Evolutionary conservation across 2,329 filamentous ascomycete genomes (phyloP), one percentile per base, ranked within the genome.

Genomic region (Metarhizium rileyi): DNA sequence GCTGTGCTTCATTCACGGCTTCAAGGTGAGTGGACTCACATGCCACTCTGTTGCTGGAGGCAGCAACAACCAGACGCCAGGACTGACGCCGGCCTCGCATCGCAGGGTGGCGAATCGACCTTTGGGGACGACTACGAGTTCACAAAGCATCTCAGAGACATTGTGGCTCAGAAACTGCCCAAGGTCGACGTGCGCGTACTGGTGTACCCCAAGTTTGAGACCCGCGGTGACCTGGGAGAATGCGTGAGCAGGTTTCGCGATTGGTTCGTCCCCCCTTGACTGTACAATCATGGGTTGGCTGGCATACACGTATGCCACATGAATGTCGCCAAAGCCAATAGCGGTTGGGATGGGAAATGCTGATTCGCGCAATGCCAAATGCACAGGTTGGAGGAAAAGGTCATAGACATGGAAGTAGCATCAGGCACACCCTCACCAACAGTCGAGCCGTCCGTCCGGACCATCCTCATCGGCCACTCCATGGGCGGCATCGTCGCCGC

Each of bases 401-500:
- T 97, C 59, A 96, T 97, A 59, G 93, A 97, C 66, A 74, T 96
- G 60, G 91, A 98, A 69, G 90, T 96, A 50, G 82, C 78, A 26
- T 86, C 87, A 57, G 76, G 77, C 43, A 91, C 89, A 0, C 80
- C 87, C 1, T 90, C 86, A 5, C 90, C 90, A 0, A 95, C 87
- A 0, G 77, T 95, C 55, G 88, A 94, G 53, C 89, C 90, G 5
- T 89, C 85, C 0, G 88, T 95, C 20, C 84, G 83, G 60, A 85
- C 86, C 26, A 77, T 95, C 44, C 77, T 96, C 16, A 72, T 94
- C 50, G 90, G 90, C 23, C 90, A 96, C 66, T 90, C 86, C 8
- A 96, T 86, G 87, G 87, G 87, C 58, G 93, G 93, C 58, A 96
- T 97, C 59, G 90, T 97, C 44, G 91, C 89, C 10, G 91, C 90